Percentiles rank a stretch among this genome's conserved stretches.
phyloP scores from a whole-genome alignment of 2,329 filamentous ascomycete species.

The Sclerotinia sclerotiorum region DNA sequence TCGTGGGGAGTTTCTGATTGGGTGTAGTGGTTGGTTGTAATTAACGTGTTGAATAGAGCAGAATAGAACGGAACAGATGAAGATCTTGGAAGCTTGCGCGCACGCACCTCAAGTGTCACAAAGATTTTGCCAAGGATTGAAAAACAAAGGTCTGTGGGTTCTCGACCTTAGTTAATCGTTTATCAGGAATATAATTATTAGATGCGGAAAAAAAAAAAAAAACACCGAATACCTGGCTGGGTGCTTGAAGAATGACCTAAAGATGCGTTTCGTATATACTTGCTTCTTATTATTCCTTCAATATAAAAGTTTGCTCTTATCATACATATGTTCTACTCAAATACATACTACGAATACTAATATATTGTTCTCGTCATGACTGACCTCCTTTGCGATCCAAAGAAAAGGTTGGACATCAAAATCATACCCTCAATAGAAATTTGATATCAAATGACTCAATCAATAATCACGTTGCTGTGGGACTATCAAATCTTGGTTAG shows the following conservation, averaged over 20 bases:
- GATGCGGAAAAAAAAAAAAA: too few species aligned
- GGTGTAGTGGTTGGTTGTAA: constrained; percentile 9
- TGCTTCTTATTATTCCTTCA: too few species aligned
- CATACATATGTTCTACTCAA: too few species aligned
- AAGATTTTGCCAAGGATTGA: constrained; percentile 10
- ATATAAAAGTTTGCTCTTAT: too few species aligned
- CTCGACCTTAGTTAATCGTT: neutral
- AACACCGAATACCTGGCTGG: too few species aligned
- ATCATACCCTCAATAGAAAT: neutral
- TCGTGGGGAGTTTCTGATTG: neutral
- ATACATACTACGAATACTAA: neutral
- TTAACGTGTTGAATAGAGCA: constrained; percentile 11
- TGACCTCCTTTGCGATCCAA: neutral
- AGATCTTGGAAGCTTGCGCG: constrained; percentile 8
- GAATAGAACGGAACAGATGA: neutral
- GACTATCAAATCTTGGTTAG: neutral
- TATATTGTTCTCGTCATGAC: neutral
- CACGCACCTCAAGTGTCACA: constrained; percentile 2
- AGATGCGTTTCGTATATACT: too few species aligned
- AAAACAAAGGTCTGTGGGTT: constrained; percentile 2
- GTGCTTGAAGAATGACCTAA: too few species aligned
- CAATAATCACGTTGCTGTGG: neutral
- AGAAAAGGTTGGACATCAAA: neutral
- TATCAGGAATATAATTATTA: neutral
- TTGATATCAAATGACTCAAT: neutral